Evolutionary conservation across 768 basidiomycete species (phyloP).

Genomic region (Podaxis sp.): DNA sequence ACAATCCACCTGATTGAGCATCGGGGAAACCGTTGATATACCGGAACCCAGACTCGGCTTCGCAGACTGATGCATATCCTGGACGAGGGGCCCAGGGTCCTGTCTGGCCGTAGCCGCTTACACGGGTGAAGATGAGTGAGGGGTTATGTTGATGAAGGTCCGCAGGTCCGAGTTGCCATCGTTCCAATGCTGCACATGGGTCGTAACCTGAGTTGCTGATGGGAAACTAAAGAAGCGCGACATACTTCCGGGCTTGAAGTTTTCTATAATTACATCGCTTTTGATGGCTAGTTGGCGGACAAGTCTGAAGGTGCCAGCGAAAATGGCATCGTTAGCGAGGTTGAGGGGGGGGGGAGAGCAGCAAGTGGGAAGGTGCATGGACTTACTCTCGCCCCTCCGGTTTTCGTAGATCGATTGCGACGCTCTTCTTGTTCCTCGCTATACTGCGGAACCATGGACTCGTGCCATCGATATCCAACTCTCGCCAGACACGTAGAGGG

Average conservation of each 20-base stretch:
- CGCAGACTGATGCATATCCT: constrained; percentile 74
- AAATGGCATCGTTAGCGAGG: not conserved
- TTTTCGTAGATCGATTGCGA: constrained; percentile 61
- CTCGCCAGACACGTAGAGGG: constrained; percentile 69
- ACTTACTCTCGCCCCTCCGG: constrained; percentile 32
- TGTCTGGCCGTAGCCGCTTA: constrained; percentile 75
- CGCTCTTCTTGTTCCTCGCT: constrained; percentile 72
- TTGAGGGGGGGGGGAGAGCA: not conserved
- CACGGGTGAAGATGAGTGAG: constrained; percentile 86
- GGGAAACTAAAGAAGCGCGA: constrained; percentile 16
- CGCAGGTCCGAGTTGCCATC: constrained; percentile 63
- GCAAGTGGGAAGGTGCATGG: not conserved
- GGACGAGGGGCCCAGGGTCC: constrained; percentile 72
- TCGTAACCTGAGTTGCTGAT: not conserved
- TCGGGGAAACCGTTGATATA: constrained; percentile 71
- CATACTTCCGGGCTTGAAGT: constrained; percentile 76
- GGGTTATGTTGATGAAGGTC: constrained; percentile 74
- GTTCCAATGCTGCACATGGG: constrained; percentile 54
- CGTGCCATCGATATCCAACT: constrained; percentile 67
- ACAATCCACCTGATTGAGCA: constrained; percentile 47
- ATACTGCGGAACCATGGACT: constrained; percentile 78
- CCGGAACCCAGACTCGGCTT: constrained; percentile 74
- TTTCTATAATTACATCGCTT: constrained; percentile 69
- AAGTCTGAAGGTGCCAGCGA: constrained; percentile 37
- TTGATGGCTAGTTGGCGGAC: constrained; percentile 60